Percentiles rank a stretch among this genome's conserved stretches.
Conservation (phyloP, 1,284 basidiomycete species). For the Porogramme epimiltina region DNA sequence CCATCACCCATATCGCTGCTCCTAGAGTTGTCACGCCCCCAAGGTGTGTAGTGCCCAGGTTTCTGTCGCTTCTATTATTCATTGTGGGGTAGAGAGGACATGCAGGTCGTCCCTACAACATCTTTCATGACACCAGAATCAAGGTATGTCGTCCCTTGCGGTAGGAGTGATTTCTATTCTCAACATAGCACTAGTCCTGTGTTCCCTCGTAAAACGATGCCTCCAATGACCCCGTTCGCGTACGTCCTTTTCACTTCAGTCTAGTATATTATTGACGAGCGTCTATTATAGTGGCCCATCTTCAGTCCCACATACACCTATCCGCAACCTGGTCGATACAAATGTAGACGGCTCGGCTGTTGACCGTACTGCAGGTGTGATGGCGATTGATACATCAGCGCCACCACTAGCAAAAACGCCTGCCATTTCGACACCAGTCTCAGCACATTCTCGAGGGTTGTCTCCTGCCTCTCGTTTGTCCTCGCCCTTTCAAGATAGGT, state of each 20-base stretch:
- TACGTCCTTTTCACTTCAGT: conserved; percentile 5
- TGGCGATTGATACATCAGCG: conserved; percentile 1
- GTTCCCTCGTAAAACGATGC: conserved; percentile 24
- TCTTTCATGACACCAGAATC: conserved; percentile 55
- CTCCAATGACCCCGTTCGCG: conserved; percentile 16
- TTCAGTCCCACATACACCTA: conserved; percentile 12
- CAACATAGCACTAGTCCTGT: conserved; percentile 22
- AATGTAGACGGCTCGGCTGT: not conserved
- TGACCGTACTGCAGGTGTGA: conserved; percentile 3
- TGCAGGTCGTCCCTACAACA: conserved; percentile 2
- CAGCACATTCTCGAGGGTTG: conserved; percentile 19
- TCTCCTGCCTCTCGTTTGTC: conserved; percentile 32
- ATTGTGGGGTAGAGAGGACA: conserved; percentile 8
- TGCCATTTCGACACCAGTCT: conserved; percentile 17
- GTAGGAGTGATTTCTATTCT: not conserved
- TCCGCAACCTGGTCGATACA: not conserved
- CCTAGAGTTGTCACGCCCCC: not conserved
- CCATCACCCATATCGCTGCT: conserved; percentile 1
- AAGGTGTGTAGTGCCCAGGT: conserved; percentile 5
- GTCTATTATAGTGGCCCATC: conserved; percentile 7
- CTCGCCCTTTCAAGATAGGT: conserved; percentile 33
- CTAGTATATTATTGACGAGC: not conserved
- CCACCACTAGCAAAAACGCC: conserved; percentile 14
- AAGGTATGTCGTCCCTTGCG: conserved; percentile 29
- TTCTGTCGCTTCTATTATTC: not conserved